Base-by-base conservation (phyloP, 1,139 yeast species). In the Lodderomyces oxycetoniae region DNA sequence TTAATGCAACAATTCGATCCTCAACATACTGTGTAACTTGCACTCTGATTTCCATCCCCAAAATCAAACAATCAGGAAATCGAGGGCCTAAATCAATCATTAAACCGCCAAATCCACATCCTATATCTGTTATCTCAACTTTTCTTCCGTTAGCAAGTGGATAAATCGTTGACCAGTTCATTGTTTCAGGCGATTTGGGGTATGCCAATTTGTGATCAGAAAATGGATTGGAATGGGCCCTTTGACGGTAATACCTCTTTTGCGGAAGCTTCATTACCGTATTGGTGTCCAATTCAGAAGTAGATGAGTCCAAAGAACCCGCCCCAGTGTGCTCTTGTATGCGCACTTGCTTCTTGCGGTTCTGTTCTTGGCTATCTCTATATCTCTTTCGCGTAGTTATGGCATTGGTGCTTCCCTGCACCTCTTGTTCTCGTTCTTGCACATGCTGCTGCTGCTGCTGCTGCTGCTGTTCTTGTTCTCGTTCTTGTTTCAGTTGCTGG, bases 181-280 rank as follows among this genome's bases (percentile, higher is more conserved):
- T 91, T 19, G 67, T 71, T 26, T 67, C 74, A 2, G 99, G 98
- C 15, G 75, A 67, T 30, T 62, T 58, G 12, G 99, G 98, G 50
- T 91, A 91, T 43, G 86, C 95, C 35, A 93, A 67, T 49, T 81
- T 77, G 58, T 91, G 98, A 58, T 91, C 99, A 13, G 96, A 85
- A 50, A 91, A 91, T 17, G 98, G 98, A 53, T 91, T 91, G 2
- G 97, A 88, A 55, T 91, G 99, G 2, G 98, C 98, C 57, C 99
- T 69, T 61, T 91, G 99, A 55, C 99, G 75, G 57, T 91, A 93
- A 57, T 74, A 91, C 49, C 91, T 74, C 59, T 93, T 93, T 59
- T 84, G 71, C 27, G 93, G 93, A 36, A 82, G 59, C 27, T 31
- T 26, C 15, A 17, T 24, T 7, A 24, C 26, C 12, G 16, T 9